Evolutionary conservation across 352 stramenopile species (phyloP).

Genomic region (Pythium dissimile): DNA sequence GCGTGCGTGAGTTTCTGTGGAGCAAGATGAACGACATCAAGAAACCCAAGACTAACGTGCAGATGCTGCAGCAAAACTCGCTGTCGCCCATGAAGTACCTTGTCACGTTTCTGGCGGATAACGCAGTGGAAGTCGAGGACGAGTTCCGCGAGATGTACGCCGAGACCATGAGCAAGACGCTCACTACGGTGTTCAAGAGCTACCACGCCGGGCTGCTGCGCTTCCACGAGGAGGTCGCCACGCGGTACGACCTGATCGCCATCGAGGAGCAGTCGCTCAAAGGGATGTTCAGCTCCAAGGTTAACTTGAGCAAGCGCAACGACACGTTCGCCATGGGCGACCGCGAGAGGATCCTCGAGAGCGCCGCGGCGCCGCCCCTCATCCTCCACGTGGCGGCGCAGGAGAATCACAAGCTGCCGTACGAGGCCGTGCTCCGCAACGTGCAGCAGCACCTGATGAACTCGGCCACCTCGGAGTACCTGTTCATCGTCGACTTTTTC

Average conservation of each 20-base stretch:
- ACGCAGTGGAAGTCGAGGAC: constrained; percentile 91
- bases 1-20: constrained; percentile 93
- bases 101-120: constrained; percentile 92
- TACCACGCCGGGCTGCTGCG: constrained; percentile 96
- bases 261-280: constrained; percentile 94
- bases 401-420: constrained; percentile 91
- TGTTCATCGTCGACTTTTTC: constrained; percentile 96
- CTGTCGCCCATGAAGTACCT: constrained; percentile 96
- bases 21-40: constrained; percentile 92
- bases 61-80: constrained; percentile 97
- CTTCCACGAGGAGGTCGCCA: constrained; percentile 92
- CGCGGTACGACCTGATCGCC: constrained; percentile 92
- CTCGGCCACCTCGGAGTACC: constrained; percentile 96
- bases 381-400: constrained; percentile 94
- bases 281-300: constrained; percentile 76
- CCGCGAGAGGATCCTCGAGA: constrained; percentile 88
- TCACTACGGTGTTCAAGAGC: constrained; percentile 94
- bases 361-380: constrained; percentile 81
- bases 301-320: constrained; percentile 95
- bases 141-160: constrained; percentile 96
- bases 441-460: constrained; percentile 98
- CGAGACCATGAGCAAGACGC: constrained; percentile 96
- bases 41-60: constrained; percentile 97
- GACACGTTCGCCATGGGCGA: constrained; percentile 93
- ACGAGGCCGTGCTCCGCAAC: constrained; percentile 96